A percentile compares a stretch with the other conserved stretches of the same genome.
These are phyloP conservation scores for Akebia trifoliata DNA, from an alignment of 164 flowering plant genomes.

Conservation along the genomic window DNA sequence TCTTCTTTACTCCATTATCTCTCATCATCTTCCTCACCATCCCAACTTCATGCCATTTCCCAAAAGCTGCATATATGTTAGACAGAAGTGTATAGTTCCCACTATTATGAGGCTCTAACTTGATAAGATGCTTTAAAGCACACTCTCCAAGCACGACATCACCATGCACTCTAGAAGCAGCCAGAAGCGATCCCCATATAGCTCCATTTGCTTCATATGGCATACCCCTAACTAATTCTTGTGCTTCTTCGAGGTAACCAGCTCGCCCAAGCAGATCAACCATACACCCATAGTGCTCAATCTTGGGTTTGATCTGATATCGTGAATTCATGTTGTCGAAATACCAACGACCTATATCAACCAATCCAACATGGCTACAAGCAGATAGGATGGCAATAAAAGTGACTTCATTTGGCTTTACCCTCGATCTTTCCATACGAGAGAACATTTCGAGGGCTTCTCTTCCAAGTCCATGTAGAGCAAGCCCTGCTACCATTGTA, in stretches of 20 bases:
- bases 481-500: conserved; percentile 57
- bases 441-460: conserved; percentile 50
- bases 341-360: conserved; percentile 37
- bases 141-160: conserved; percentile 44
- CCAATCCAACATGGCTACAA: conserved; percentile 64
- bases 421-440: conserved; percentile 42
- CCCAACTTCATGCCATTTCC: conserved; percentile 48
- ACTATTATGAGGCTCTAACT: conserved; percentile 56
- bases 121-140: conserved; percentile 44
- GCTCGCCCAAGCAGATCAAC: conserved; percentile 64
- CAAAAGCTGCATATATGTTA: conserved; percentile 48
- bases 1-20: conserved; percentile 43
- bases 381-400: conserved; percentile 64
- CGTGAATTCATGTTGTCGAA: conserved; percentile 37
- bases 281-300: conserved; percentile 74
- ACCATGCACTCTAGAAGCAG: conserved; percentile 47
- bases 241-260: conserved; percentile 54
- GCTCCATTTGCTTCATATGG: conserved; percentile 69
- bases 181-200: conserved; percentile 79
- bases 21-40: conserved; percentile 53
- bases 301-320: conserved; percentile 40
- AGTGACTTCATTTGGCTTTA: conserved; percentile 53
- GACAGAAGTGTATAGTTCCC: conserved; percentile 63
- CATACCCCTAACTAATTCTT: conserved; percentile 37
- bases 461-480: conserved; percentile 52